Conservation (phyloP, 2,329 filamentous ascomycete genomes). For the Trichoderma atroviride region DNA sequence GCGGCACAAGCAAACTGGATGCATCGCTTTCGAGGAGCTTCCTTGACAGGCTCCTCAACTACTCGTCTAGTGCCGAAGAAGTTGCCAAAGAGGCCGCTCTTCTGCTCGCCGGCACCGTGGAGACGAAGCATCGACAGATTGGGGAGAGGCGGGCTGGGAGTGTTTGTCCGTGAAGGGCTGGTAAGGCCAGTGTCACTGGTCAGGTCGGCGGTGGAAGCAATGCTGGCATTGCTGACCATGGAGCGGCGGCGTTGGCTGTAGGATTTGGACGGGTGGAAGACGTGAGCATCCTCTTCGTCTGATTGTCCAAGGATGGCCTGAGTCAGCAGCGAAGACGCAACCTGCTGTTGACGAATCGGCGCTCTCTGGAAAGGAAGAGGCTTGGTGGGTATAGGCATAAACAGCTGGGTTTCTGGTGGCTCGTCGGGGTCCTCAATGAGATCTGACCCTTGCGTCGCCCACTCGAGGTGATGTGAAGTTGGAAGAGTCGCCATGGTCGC, state of each 20-base stretch:
- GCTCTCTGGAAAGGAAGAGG: slow-evolving; percentile 54
- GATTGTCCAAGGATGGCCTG: slow-evolving; percentile 73
- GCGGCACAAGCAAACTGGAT: slow-evolving; percentile 89
- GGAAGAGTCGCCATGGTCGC: slow-evolving; percentile 36
- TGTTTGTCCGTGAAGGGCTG: slow-evolving; percentile 83
- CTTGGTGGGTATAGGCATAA: slow-evolving; percentile 35
- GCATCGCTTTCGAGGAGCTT: slow-evolving; percentile 70
- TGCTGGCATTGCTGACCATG: slow-evolving; percentile 77
- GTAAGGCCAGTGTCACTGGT: slow-evolving; percentile 94
- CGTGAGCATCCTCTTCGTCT: slow-evolving; percentile 54
- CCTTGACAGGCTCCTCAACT: slow-evolving; percentile 46
- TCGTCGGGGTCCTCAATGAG: slow-evolving; percentile 84
- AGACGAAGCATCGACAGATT: slow-evolving; percentile 54
- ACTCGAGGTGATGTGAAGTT: slow-evolving; percentile 36
- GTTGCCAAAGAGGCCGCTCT: slow-evolving; percentile 34
- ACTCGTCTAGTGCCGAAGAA: slow-evolving; percentile 31
- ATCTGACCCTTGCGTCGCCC: slow-evolving; percentile 49
- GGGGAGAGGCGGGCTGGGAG: slow-evolving; percentile 82
- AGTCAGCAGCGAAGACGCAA: slow-evolving; percentile 82
- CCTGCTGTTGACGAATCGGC: slow-evolving; percentile 50
- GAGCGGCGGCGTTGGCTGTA: slow-evolving; percentile 58
- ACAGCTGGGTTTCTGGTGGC: slow-evolving; percentile 67
- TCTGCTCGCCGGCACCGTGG: slow-evolving; percentile 36
- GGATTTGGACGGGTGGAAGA: slow-evolving; percentile 43
- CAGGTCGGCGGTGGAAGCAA: slow-evolving; percentile 82